These are phyloP conservation scores for Nosema granulosis DNA, from an alignment of 371 early-diverging fungal genomes.

Conservation along the genomic window DNA sequence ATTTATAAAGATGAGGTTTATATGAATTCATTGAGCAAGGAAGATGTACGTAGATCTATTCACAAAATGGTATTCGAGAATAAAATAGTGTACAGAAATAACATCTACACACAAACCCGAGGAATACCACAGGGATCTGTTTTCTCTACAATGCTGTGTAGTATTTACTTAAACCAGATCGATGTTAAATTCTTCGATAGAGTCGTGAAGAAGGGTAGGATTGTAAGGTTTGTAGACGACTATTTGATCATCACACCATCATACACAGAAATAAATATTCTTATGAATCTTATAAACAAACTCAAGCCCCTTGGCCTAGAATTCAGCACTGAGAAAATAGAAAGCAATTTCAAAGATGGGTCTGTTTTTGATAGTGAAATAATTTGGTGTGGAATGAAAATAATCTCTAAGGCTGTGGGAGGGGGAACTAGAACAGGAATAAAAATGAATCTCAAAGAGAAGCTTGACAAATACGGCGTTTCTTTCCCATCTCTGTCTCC, in stretches of 20 bases:
- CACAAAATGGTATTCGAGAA: slow-evolving; percentile 20
- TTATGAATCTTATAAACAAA: slow-evolving; percentile 27
- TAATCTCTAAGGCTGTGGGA: slow-evolving; percentile 12
- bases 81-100: slow-evolving; percentile 37
- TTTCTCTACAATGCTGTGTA: slow-evolving; percentile 53
- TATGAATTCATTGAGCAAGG: slow-evolving; percentile 23
- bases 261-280: slow-evolving; percentile 44
- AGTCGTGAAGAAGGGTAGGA: slow-evolving; percentile 45
- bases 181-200: slow-evolving; percentile 53
- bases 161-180: slow-evolving; percentile 40
- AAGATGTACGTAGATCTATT: slow-evolving; percentile 25
- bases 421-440: not conserved
- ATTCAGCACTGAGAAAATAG: slow-evolving; percentile 54
- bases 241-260: slow-evolving; percentile 43
- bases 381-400: slow-evolving; percentile 54
- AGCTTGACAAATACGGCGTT: slow-evolving; percentile 25
- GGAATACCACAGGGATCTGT: slow-evolving; percentile 63
- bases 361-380: slow-evolving; percentile 19
- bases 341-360: slow-evolving; percentile 43
- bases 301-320: slow-evolving; percentile 28
- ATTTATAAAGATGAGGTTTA: slow-evolving; percentile 28
- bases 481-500: slow-evolving; percentile 3
- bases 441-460: slow-evolving; percentile 22
- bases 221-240: slow-evolving; percentile 60
- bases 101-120: slow-evolving; percentile 34